Conservation (phyloP, 257 asterid genomes). For the Scutellaria barbata region DNA sequence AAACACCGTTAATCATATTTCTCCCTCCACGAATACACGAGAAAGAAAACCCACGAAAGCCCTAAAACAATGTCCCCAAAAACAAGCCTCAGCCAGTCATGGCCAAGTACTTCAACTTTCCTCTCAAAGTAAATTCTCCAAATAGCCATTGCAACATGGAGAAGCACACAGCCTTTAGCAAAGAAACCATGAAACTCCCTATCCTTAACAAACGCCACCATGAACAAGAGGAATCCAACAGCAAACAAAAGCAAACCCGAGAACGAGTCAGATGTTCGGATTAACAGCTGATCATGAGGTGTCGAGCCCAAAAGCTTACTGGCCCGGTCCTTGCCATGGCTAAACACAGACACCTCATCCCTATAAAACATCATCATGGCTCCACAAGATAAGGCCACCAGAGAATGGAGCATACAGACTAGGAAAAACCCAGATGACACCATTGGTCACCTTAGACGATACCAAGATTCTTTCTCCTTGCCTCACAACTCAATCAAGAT, state of each 20-base stretch:
- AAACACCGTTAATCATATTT: slow-evolving; percentile 65
- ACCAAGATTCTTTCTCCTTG: background rate
- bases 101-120: slow-evolving; percentile 81
- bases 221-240: slow-evolving; percentile 80
- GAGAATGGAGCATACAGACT: slow-evolving; percentile 74
- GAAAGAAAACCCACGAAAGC: slow-evolving; percentile 84
- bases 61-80: slow-evolving; percentile 77
- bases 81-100: slow-evolving; percentile 81
- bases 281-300: slow-evolving; percentile 84
- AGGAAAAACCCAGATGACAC: slow-evolving; percentile 72
- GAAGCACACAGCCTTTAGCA: slow-evolving; percentile 78
- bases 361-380: slow-evolving; percentile 82
- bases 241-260: slow-evolving; percentile 83
- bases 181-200: slow-evolving; percentile 82
- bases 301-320: slow-evolving; percentile 84
- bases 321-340: slow-evolving; percentile 87
- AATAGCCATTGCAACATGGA: slow-evolving; percentile 80
- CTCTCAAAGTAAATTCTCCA: slow-evolving; percentile 92
- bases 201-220: slow-evolving; percentile 94
- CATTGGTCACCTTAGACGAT: slow-evolving; percentile 45
- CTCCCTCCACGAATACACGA: slow-evolving; percentile 90
- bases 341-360: slow-evolving; percentile 67
- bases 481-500: slow-evolving; percentile 34
- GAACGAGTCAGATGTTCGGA: slow-evolving; percentile 85
- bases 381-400: slow-evolving; percentile 80